Evolutionary conservation across 1,284 basidiomycete genomes (phyloP).

Genomic region (Phaffia rhodozyma): DNA sequence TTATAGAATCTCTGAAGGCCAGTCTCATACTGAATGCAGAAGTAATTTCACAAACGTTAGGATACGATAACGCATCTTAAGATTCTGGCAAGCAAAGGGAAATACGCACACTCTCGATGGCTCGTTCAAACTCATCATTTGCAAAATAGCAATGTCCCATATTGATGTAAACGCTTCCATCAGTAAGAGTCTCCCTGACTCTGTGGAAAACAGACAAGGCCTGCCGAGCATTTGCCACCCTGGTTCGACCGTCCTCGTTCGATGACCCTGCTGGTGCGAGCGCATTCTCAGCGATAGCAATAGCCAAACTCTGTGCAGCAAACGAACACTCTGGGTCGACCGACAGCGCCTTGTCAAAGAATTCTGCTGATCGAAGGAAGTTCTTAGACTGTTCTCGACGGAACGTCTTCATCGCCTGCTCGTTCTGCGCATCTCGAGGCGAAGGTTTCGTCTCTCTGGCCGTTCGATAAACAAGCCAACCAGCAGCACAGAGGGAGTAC

Average conservation of each 20-base stretch:
- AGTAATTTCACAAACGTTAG: background rate
- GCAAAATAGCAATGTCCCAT: constrained; percentile 89
- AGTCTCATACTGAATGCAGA: constrained; percentile 60
- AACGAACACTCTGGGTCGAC: constrained; percentile 72
- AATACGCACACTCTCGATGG: constrained; percentile 78
- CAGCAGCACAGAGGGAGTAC: constrained; percentile 80
- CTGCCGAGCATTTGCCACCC: constrained; percentile 60
- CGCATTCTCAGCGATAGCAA: constrained; percentile 78
- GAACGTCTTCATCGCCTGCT: constrained; percentile 43
- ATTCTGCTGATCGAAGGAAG: constrained; percentile 71
- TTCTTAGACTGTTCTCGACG: constrained; percentile 59
- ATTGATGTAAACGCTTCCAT: constrained; percentile 81
- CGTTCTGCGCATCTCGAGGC: constrained; percentile 38
- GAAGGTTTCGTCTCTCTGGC: constrained; percentile 48
- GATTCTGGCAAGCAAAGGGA: constrained; percentile 1
- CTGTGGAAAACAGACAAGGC: constrained; percentile 77
- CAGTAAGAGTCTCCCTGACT: constrained; percentile 69
- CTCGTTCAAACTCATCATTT: constrained; percentile 81
- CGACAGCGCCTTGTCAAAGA: constrained; percentile 76
- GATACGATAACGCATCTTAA: background rate
- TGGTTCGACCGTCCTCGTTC: constrained; percentile 47
- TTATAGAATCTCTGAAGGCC: constrained; percentile 62
- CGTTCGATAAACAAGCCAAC: constrained; percentile 69
- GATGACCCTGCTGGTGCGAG: constrained; percentile 38
- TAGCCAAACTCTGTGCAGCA: constrained; percentile 84